Evolutionary conservation across 495 filamentous ascomycete genomes (phyloP), one percentile per base, ranked within the genome.

Genomic region (Cryomyces minteri): DNA sequence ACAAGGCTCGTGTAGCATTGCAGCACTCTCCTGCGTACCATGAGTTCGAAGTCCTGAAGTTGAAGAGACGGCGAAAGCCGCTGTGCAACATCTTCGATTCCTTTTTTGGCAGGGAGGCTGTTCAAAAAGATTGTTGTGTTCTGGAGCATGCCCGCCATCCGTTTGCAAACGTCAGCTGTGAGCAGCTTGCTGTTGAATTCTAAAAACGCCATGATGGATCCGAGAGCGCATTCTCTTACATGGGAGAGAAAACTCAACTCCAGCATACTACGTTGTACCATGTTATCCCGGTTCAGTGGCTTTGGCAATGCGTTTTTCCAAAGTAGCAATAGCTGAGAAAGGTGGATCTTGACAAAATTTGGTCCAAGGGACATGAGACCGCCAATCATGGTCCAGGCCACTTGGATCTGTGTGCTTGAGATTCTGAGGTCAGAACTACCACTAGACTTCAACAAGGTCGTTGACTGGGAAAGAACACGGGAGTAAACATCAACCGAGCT

Each of bases 221-320:
- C 82, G 28, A 99, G 67, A 14, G 90, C 86, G 62, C 88, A 99
- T 66, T 99, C 90, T 49, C 92, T 73, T 12, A 99, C 86, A 60
- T 96, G 92, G 4, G 87, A 79, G 4, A 99, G 69, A 54, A 94
- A 99, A 36, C 83, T 92, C 10, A 86, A 77, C 58, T 99, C 92
- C 6, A 95, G 64, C 44, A 80, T 69, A 45, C 80, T 82, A 8
- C 86, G 72, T 57, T 90, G 77, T 5, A 77, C 74, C 40, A 79
- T 82, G 45, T 88, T 88, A 48, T 95, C 88, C 61, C 83, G 90
- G 28, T 82, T 76, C 8, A 96, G 57, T n/a, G 92, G 88, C 54
- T 86, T 94, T 4, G 90, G 90, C 32, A 99, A 65, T 4, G 90
- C 88, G 63, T 94, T 96, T 59, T 93, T 94, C 90, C 90, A 99